Conservation (phyloP, 495 filamentous ascomycete species). For the Penicillium verhagenii region DNA sequence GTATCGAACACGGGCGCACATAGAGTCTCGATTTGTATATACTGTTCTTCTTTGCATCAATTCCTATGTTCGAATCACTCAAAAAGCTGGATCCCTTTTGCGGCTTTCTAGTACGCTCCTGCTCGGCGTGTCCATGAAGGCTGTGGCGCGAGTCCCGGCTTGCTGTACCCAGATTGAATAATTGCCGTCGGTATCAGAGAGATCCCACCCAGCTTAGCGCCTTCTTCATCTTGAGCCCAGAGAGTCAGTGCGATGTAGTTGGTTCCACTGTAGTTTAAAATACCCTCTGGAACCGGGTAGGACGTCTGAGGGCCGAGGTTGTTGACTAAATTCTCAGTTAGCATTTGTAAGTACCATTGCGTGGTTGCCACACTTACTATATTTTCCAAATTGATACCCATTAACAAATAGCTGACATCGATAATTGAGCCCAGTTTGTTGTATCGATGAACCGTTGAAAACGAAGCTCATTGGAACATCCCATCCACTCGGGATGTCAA, state of each 20-base stretch:
- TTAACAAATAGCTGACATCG: conserved; percentile 62
- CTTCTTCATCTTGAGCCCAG: conserved; percentile 60
- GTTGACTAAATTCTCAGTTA: conserved; percentile 15
- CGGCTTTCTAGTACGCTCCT: conserved; percentile 10
- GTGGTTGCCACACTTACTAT: conserved; percentile 27
- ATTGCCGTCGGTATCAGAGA: conserved; percentile 34
- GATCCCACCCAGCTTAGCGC: conserved; percentile 57
- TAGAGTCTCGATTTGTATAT: not conserved
- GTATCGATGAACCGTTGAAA: conserved; percentile 35
- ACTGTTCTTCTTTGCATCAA: not conserved
- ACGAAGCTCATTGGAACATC: conserved; percentile 59
- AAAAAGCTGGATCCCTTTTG: not conserved
- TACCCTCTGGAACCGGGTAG: conserved; percentile 69
- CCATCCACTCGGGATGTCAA: conserved; percentile 51
- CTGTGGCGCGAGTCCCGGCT: conserved; percentile 3
- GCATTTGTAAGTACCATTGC: not conserved
- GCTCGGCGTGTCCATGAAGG: conserved; percentile 6
- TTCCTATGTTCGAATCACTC: not conserved
- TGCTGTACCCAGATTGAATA: conserved; percentile 13
- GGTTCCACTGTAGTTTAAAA: conserved; percentile 61
- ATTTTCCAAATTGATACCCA: conserved; percentile 70
- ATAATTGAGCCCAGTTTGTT: conserved; percentile 31
- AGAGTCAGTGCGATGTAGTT: conserved; percentile 61
- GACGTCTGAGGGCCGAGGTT: conserved; percentile 70
- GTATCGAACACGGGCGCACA: not conserved